Evolutionary conservation across 2,329 filamentous ascomycete genomes (phyloP).

Genomic region (Pseudocercospora musae): DNA sequence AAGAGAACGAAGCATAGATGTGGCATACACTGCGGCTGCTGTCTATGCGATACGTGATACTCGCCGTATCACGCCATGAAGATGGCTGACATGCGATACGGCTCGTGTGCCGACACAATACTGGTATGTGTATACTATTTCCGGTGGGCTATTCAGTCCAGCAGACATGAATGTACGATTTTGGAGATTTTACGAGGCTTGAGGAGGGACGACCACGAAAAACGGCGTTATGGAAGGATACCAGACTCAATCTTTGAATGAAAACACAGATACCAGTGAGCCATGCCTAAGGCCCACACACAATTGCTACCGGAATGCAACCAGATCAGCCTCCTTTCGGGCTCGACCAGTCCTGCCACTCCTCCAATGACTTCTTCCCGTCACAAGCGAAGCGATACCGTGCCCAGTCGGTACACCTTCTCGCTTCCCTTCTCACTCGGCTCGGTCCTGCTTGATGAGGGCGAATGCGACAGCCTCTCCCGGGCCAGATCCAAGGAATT

Average conservation of each 20-base stretch:
- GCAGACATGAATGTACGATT: too few relatives aligned
- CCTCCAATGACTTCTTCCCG: not conserved
- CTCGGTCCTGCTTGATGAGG: not conserved
- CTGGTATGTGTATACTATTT: too few relatives aligned
- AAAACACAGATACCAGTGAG: not conserved
- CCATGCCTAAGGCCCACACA: not conserved
- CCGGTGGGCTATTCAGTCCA: too few relatives aligned
- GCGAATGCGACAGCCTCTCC: not conserved
- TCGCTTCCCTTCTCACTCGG: not conserved
- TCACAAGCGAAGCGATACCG: not conserved
- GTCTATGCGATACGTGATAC: not conserved
- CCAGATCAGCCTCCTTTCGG: too few relatives aligned
- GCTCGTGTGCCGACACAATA: not conserved
- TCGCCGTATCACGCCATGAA: not conserved
- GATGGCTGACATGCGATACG: not conserved
- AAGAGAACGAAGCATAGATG: conserved; percentile 29
- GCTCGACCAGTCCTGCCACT: not conserved
- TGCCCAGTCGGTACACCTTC: not conserved
- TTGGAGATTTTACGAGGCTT: not conserved
- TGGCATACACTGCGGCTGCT: not conserved
- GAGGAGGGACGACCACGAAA: not conserved
- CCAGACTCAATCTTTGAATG: not conserved
- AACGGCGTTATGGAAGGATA: not conserved
- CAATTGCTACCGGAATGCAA: too few relatives aligned
- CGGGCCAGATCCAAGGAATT: not conserved